Percentiles rank a stretch among this genome's conserved stretches.
Evolutionary conservation across 257 asterid species (phyloP).

Genomic region (Nicotiana paniculata): DNA sequence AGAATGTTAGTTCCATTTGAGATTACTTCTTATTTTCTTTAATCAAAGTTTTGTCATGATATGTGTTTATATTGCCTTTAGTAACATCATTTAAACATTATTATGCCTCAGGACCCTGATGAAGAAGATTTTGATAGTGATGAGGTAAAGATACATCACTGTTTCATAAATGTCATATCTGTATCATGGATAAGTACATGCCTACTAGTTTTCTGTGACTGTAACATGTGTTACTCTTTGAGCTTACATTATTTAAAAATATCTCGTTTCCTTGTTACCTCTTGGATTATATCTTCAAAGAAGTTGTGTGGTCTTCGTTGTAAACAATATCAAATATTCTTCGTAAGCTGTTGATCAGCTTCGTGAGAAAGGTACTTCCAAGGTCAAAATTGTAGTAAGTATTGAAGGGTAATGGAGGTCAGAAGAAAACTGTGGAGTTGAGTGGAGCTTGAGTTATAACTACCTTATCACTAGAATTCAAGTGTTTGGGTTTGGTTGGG

Average conservation of each 20-base stretch:
- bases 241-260: neutral
- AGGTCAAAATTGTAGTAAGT: neutral
- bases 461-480: neutral
- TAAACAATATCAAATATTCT: neutral
- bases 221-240: neutral
- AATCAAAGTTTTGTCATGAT: neutral
- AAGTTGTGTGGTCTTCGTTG: neutral
- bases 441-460: no score
- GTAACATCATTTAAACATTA: neutral
- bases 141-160: conserved; percentile 25
- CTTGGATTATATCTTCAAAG: neutral
- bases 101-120: conserved; percentile 26
- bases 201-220: neutral
- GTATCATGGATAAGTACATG: neutral
- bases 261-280: neutral
- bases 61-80: neutral
- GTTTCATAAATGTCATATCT: neutral
- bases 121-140: conserved; percentile 35
- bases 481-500: neutral
- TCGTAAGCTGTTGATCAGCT: neutral
- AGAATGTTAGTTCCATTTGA: conserved; percentile 24
- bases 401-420: neutral
- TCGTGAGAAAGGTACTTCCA: neutral
- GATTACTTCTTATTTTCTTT: neutral
- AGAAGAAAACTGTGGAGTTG: neutral